Conservation (phyloP, 257 asterid species). For the Penstemon davidsonii region DNA sequence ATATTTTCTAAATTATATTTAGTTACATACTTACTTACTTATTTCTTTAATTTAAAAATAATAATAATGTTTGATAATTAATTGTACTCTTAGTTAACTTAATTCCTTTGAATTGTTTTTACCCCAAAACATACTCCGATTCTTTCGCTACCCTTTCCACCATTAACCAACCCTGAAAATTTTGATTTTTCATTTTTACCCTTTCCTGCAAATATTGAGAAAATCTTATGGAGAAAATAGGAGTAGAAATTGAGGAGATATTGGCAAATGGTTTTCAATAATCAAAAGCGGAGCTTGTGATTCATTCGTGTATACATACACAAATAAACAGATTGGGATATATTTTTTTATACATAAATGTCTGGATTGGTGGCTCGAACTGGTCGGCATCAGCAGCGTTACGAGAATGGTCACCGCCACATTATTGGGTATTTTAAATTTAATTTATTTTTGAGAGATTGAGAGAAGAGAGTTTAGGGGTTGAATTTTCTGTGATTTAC, state of each 20-base stretch:
- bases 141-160: slow-evolving; percentile 45
- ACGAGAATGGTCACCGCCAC: slow-evolving; percentile 82
- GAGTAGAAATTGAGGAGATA: slow-evolving; percentile 28
- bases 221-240: slow-evolving; percentile 15
- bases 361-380: slow-evolving; percentile 94
- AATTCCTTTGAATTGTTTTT: neutral
- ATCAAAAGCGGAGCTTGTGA: slow-evolving; percentile 26
- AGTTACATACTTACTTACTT: too few relatives aligned
- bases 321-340: neutral
- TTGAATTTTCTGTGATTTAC: too few relatives aligned
- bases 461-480: too few relatives aligned
- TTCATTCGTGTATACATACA: slow-evolving; percentile 7
- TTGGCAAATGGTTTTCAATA: slow-evolving; percentile 25
- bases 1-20: neutral
- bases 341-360: slow-evolving; percentile 43
- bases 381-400: slow-evolving; percentile 89
- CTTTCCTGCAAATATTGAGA: slow-evolving; percentile 26
- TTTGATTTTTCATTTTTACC: slow-evolving; percentile 26
- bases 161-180: slow-evolving; percentile 20
- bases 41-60: neutral
- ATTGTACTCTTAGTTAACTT: too few relatives aligned
- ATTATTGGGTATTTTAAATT: slow-evolving; percentile 58
- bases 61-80: too few relatives aligned
- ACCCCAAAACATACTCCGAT: slow-evolving; percentile 49
- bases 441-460: neutral